These are phyloP conservation scores for Candida argentea DNA, from an alignment of 805 yeast species.

Conservation along the genomic window DNA sequence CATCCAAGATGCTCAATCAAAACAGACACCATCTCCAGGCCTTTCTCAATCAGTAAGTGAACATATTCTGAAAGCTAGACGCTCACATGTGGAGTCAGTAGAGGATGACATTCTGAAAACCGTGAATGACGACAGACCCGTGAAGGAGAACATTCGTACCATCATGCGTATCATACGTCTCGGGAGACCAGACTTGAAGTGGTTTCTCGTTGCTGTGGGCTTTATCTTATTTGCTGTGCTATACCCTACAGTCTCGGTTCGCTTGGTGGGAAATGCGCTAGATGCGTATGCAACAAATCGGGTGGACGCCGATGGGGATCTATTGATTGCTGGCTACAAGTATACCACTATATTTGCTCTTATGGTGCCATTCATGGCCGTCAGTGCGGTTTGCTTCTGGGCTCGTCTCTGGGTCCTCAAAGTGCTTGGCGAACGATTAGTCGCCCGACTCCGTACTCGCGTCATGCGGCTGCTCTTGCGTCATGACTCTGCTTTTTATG, in stretches of 20 bases:
- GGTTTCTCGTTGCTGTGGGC: conserved; percentile 29
- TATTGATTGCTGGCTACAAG: conserved; percentile 35
- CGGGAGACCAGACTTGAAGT: conserved; percentile 29
- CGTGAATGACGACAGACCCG: no score
- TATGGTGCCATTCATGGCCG: conserved; percentile 35
- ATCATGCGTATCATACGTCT: conserved; percentile 27
- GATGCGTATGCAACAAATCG: conserved; percentile 29
- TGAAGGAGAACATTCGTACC: conserved; percentile 25
- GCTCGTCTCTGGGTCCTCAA: conserved; percentile 34
- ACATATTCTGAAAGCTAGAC: no score
- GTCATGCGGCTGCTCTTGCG: conserved; percentile 33
- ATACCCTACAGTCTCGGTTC: conserved; percentile 34
- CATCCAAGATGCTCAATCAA: no score
- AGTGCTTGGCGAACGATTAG: conserved; percentile 33
- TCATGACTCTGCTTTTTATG: conserved; percentile 33
- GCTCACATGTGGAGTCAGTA: no score
- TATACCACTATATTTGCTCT: conserved; percentile 29
- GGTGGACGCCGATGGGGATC: conserved; percentile 28
- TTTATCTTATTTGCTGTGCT: conserved; percentile 34
- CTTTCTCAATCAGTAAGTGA: no score
- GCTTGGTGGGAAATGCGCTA: conserved; percentile 32
- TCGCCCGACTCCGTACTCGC: conserved; percentile 30
- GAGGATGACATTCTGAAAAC: no score
- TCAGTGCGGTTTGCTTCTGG: conserved; percentile 36
- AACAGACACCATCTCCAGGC: no score